phyloP scores from a whole-genome alignment of 345 rosid species.

The Euphorbia tirucalli region DNA sequence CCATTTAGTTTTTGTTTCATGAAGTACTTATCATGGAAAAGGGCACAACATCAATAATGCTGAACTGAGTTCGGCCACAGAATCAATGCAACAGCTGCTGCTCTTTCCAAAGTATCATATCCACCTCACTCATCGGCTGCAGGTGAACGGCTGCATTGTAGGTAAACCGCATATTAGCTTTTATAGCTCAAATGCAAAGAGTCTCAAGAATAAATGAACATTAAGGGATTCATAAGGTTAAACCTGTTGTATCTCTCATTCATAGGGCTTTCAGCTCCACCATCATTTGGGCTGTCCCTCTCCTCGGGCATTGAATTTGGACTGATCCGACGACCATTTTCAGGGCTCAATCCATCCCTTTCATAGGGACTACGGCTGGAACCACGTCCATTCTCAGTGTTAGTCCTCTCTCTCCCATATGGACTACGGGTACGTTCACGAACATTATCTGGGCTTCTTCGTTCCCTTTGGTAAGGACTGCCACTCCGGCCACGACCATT shows the following conservation, averaged over 20 bases:
- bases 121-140: constrained; percentile 36
- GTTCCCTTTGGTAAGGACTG: constrained; percentile 54
- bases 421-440: constrained; percentile 38
- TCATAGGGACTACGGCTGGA: constrained; percentile 45
- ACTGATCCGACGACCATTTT: constrained; percentile 26
- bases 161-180: neutral
- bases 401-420: constrained; percentile 33
- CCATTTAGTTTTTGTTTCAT: neutral
- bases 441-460: constrained; percentile 31
- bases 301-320: constrained; percentile 24
- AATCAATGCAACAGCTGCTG: neutral
- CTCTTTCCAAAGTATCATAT: neutral
- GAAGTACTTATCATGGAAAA: neutral
- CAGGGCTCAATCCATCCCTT: constrained; percentile 46
- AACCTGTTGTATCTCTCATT: constrained; percentile 46
- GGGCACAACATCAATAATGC: neutral
- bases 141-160: constrained; percentile 37
- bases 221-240: neutral
- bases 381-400: constrained; percentile 39
- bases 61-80: neutral
- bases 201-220: neutral
- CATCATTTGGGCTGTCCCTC: constrained; percentile 36
- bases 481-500: constrained; percentile 43
- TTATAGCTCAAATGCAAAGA: neutral
- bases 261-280: constrained; percentile 60